Evolutionary conservation across 1,284 basidiomycete species (phyloP).

Genomic region (Cryptococcus sp.): DNA sequence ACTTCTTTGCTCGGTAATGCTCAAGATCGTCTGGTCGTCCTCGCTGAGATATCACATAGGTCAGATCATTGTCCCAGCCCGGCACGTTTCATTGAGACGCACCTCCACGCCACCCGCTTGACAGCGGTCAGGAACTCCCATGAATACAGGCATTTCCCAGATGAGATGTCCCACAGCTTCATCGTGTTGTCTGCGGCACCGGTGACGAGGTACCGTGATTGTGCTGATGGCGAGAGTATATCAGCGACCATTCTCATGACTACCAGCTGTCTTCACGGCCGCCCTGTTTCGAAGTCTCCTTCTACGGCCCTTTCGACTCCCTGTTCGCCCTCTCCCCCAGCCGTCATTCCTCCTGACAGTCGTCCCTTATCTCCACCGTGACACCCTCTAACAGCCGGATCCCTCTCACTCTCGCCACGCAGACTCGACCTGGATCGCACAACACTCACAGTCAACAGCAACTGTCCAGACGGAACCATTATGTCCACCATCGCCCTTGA

Average conservation of each 20-base stretch:
- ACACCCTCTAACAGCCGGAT: background rate
- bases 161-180: slow-evolving; percentile 85
- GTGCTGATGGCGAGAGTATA: slow-evolving; percentile 58
- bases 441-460: slow-evolving; percentile 84
- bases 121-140: slow-evolving; percentile 99
- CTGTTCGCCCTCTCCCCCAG: no score
- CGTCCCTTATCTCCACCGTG: no score
- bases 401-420: background rate
- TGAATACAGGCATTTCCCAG: slow-evolving; percentile 84
- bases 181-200: slow-evolving; percentile 86
- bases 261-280: no score
- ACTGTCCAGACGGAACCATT: slow-evolving; percentile 97
- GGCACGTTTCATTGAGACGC: slow-evolving; percentile 9
- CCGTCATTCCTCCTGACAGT: no score
- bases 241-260: no score
- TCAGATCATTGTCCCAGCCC: no score
- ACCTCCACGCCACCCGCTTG: slow-evolving; percentile 76
- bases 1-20: slow-evolving; percentile 96
- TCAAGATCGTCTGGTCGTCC: slow-evolving; percentile 80
- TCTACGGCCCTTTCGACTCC: no score
- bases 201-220: slow-evolving; percentile 83
- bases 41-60: slow-evolving; percentile 59
- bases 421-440: background rate
- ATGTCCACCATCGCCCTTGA: slow-evolving; percentile 62
- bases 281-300: no score